Base-by-base conservation (phyloP, 2,329 filamentous ascomycete species). In the Calonectria pteridis region DNA sequence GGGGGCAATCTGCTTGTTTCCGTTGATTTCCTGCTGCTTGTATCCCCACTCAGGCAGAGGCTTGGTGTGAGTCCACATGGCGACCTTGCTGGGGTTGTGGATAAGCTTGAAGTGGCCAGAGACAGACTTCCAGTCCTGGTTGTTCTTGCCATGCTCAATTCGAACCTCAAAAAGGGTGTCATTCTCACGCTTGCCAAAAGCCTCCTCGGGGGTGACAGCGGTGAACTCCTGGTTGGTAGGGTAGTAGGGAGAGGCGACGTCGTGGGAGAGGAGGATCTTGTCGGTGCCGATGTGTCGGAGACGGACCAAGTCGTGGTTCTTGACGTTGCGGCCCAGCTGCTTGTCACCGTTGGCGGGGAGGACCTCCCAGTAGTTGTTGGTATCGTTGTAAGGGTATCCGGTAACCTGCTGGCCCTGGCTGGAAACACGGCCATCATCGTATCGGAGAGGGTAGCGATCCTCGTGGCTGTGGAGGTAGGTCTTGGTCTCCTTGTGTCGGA, bases 141-240 rank as follows among this genome's bases (percentile, higher is more conserved):
- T 89, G 53, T 89, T 83, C 86, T 98, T 98, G 81, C 93, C 95
- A 77, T 94, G 91, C 83, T 98, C 97, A 76, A 98, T 93, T 81
- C 94, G 93, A 79, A 99, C 90, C 86, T 98, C 95, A 79, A 99
- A 99, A 13, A 98, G 86, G 1, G 96, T 98, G 77, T 99, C 97
- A 77, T 97, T 96, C 82, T 91, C 91, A 51, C 96, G 93, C 53
- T 91, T 88, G 40, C 91, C 94, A 71, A 92, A 89, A 4, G 94
- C 95, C 43, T 96, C 91, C 50, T 95, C 94, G 2, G 90, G 80
- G 16, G 91, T 85, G 9, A 96, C 93, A 18, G 95, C 95, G 20
- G 97, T 98, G 83, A 99, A 99, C 84, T 99, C 97, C 85, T 99
- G 97, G 89, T 99, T 99, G 74, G 97, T 99, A 6, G 97, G 96